These are phyloP conservation scores for Suillus lakei DNA, from an alignment of 768 basidiomycete genomes.

Conservation along the genomic window DNA sequence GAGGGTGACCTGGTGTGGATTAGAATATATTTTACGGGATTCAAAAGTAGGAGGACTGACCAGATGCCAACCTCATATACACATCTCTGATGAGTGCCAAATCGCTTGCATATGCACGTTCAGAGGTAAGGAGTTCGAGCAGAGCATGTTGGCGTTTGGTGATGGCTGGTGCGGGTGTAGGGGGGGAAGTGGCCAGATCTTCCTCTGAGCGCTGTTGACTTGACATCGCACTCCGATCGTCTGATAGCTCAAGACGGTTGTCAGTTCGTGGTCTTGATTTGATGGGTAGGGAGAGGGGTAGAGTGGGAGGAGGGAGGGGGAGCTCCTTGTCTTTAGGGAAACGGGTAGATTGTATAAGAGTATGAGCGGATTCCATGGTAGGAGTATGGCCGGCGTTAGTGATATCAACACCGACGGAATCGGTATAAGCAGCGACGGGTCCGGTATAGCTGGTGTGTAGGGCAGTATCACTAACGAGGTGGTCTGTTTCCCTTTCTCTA, in stretches of 20 bases:
- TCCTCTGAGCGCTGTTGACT: conserved; percentile 26
- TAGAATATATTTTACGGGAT: conserved; percentile 13
- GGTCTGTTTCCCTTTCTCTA: conserved; percentile 5
- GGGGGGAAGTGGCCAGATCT: conserved; percentile 25
- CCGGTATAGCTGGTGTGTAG: background rate
- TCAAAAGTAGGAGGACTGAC: conserved; percentile 43
- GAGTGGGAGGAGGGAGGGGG: conserved; percentile 30
- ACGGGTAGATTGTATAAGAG: conserved; percentile 1
- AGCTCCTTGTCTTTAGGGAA: conserved; percentile 32
- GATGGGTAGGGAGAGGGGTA: conserved; percentile 2
- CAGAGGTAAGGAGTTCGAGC: conserved; percentile 77
- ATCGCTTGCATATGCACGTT: conserved; percentile 85
- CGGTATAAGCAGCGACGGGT: conserved; percentile 4
- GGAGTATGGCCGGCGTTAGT: conserved; percentile 4
- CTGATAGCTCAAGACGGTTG: conserved; percentile 23
- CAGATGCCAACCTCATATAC: conserved; percentile 79
- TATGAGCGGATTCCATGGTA: conserved; percentile 3
- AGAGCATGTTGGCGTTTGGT: conserved; percentile 81
- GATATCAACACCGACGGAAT: conserved; percentile 3
- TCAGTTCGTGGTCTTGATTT: conserved; percentile 26
- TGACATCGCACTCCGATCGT: conserved; percentile 14
- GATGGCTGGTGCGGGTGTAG: conserved; percentile 41
- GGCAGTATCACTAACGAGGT: background rate
- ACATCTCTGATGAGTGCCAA: conserved; percentile 77
- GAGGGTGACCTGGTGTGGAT: conserved; percentile 40